A percentile compares a stretch with the other conserved stretches of the same genome.
These are phyloP conservation scores for Persicaria tinctoria DNA, from an alignment of 148 eudicot species.

Conservation along the genomic window DNA sequence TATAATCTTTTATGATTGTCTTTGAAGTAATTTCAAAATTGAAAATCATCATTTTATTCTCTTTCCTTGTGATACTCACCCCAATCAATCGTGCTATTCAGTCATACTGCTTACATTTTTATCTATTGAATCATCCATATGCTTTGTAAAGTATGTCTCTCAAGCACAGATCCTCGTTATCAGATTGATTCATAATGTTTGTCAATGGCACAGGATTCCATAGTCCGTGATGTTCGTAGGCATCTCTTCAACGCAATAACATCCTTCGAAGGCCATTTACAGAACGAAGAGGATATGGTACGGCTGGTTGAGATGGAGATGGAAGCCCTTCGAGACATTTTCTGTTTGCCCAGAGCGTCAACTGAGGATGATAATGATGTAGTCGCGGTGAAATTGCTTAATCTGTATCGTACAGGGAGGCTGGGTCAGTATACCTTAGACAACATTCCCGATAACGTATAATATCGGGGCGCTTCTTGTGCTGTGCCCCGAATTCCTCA, in stretches of 20 bases:
- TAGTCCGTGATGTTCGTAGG: slow-evolving; percentile 52
- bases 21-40: too few relatives aligned
- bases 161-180: too few relatives aligned
- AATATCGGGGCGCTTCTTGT: too few relatives aligned
- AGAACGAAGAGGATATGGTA: slow-evolving; percentile 35
- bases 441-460: slow-evolving; percentile 14
- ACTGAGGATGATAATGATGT: slow-evolving; percentile 25
- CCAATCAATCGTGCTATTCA: too few relatives aligned
- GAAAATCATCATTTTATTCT: too few relatives aligned
- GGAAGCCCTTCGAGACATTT: slow-evolving; percentile 29
- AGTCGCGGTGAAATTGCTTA: slow-evolving; percentile 59
- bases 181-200: background rate
- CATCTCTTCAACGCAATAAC: slow-evolving; percentile 38
- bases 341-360: slow-evolving; percentile 27
- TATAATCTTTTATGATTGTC: too few relatives aligned
- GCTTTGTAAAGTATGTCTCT: background rate
- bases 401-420: slow-evolving; percentile 78
- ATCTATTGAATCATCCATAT: background rate
- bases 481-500: too few relatives aligned
- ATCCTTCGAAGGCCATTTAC: slow-evolving; percentile 40
- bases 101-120: too few relatives aligned
- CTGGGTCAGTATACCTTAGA: slow-evolving; percentile 78
- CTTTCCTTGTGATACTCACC: too few relatives aligned
- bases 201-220: slow-evolving; percentile 35
- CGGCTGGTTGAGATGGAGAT: slow-evolving; percentile 46